Evolutionary conservation across 176 grass and related monocot genomes (phyloP), one percentile per base, ranked within the genome.

Genomic region (Panicum miliaceum): DNA sequence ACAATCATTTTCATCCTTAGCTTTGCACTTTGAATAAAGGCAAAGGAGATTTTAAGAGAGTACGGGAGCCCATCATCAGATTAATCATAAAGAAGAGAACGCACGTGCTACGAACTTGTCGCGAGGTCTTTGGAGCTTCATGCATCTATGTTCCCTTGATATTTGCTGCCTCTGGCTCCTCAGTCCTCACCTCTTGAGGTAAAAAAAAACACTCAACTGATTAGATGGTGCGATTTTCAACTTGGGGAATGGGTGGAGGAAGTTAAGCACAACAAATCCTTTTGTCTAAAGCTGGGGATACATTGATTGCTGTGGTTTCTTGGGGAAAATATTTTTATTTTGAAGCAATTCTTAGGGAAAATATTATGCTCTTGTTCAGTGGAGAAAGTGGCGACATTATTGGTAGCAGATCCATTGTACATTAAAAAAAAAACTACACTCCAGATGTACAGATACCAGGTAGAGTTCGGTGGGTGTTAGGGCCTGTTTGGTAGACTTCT

Each of bases 1-100:
- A 79, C 36, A 85, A 71, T 40, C 84, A 51, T 75, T 86, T 79
- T 16, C 84, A 41, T 79, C 66, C 84, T 63, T 86, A 52, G 75
- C 84, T 86, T 79, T 79, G 13, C 50, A 27, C 83, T 86, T 72
- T 52, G 56, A 59, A 86, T 79, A 86, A 79, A 86, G 84, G 41
- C 56, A 86, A 72, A 71, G n/a, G 42, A 72, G 36, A 3, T 42
- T 18, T 43, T 41, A 42, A 47, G 59, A 47, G 59, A 86, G 84
- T 54, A 27, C 46, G 67, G 8, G 65, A 70, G 43, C 64, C 74
- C 7, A 19, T 59, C 63, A 37, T 61, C 27, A 34, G 73, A 67
- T 36, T 69, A 25, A 46, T 14, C 53, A 36, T 20, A 51, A 61
- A 50, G 41, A 72, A 36, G 9, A 32, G 20, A 51, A 52, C 68